These are phyloP conservation scores for Lyophyllum decastes DNA, from an alignment of 768 basidiomycete species.

Conservation along the genomic window DNA sequence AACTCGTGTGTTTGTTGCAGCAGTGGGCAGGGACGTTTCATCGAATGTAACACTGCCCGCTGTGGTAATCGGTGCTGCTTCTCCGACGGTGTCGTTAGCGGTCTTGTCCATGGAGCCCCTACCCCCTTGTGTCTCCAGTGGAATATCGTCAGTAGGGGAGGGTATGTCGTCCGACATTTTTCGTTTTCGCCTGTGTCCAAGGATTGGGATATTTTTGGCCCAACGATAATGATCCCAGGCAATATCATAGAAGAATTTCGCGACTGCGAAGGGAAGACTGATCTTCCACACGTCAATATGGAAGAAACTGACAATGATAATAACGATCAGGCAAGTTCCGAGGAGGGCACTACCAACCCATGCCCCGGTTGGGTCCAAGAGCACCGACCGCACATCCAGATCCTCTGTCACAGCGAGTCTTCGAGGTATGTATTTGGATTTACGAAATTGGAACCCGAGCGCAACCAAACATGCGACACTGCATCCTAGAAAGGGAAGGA, in stretches of 20 bases:
- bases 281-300: constrained; percentile 84
- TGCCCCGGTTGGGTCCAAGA: constrained; percentile 76
- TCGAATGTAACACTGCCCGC: constrained; percentile 4
- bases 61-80: not conserved
- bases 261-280: constrained; percentile 74
- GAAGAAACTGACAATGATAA: constrained; percentile 77
- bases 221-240: constrained; percentile 56
- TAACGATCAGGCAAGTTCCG: constrained; percentile 63
- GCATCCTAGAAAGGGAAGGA: constrained; percentile 77
- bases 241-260: constrained; percentile 72
- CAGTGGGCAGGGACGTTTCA: not conserved
- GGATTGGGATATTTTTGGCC: constrained; percentile 25
- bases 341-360: constrained; percentile 72
- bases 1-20: constrained; percentile 7
- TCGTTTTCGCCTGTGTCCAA: constrained; percentile 17
- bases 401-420: constrained; percentile 35
- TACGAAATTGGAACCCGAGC: constrained; percentile 61
- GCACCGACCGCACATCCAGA: constrained; percentile 56
- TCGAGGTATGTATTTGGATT: constrained; percentile 53
- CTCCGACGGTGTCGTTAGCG: not conserved
- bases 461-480: constrained; percentile 59
- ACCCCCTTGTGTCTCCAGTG: not conserved
- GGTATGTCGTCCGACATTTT: constrained; percentile 11
- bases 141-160: not conserved
- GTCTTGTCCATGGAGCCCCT: not conserved